Evolutionary conservation across 2,329 filamentous ascomycete species (phyloP).

Genomic region (Sclerotinia borealis): DNA sequence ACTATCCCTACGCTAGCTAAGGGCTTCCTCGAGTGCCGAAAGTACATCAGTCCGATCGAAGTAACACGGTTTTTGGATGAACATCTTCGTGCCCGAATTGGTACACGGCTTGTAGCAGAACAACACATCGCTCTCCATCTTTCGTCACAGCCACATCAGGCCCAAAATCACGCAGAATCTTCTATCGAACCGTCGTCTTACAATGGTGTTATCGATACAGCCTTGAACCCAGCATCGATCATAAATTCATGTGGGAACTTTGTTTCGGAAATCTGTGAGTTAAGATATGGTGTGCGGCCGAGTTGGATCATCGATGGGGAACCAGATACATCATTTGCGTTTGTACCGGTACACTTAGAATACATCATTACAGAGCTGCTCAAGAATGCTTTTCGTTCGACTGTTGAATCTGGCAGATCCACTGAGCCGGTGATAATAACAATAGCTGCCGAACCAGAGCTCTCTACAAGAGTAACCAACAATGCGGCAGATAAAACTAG

Average conservation of each 20-base stretch:
- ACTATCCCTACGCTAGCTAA: conserved; percentile 89
- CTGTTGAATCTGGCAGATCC: conserved; percentile 75
- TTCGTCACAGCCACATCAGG: conserved; percentile 64
- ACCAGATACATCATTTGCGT: conserved; percentile 81
- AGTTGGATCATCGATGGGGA: conserved; percentile 77
- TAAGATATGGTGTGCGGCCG: conserved; percentile 88
- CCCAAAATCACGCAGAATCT: background rate
- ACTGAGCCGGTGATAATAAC: conserved; percentile 84
- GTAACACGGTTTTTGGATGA: conserved; percentile 92
- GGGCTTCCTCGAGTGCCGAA: conserved; percentile 87
- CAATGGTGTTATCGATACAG: conserved; percentile 93
- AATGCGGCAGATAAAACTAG: background rate
- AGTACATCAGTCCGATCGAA: conserved; percentile 75
- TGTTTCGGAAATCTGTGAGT: conserved; percentile 92
- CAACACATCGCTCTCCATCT: conserved; percentile 91
- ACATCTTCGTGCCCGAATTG: conserved; percentile 88
- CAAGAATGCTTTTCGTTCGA: conserved; percentile 94
- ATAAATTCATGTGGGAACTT: conserved; percentile 82
- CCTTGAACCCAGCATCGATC: conserved; percentile 72
- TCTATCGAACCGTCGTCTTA: conserved; percentile 50
- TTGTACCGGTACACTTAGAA: conserved; percentile 91
- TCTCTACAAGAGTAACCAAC: conserved; percentile 9
- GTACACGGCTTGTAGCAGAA: conserved; percentile 88
- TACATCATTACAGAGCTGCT: conserved; percentile 96
- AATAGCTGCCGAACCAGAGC: conserved; percentile 60